Base-by-base conservation (phyloP, 345 rosid genomes). In the Rubroshorea leprosula region DNA sequence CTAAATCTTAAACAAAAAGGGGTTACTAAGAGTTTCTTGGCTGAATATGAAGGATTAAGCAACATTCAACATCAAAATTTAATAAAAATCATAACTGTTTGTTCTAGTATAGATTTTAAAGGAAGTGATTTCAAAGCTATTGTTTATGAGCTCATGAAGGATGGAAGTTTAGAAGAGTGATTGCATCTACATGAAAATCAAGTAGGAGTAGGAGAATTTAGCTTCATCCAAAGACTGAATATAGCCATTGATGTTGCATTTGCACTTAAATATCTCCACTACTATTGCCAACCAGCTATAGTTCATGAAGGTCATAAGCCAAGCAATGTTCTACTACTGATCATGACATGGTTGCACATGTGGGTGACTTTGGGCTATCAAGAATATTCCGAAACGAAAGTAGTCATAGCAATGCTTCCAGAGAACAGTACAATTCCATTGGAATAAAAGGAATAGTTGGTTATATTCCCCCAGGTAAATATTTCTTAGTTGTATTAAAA, bases 101-200 rank as follows among this genome's bases (percentile, higher is more conserved):
- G 71, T 57, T 61, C 69, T 16, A 62, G 68, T 29, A 38, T 76
- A 15, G 56, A 68, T 22, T 15, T 43, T 8, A 20, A 52, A 35
- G 75, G 70, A 1, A 43, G 29, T 48, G 73, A 60, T 29, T 75
- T 75, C 62, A 61, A 58, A 49, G 77, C 80, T 25, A 17, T 76
- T 4, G 68, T 76, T n/a, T 65, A 29, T 6, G 38, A 21, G 18
- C 41, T 65, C 62, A 65, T 65, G 61, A 45, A 26, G 0, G 39
- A 54, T n/a, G 59, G 38, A 5, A 57, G 52, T 50, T 23, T 50
- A 51, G 49, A 51, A 1, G 50, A 15, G 39, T 41, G 57, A 63
- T 9, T 50, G 23, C 54, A 48, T 55, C 54, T 10, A 2, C 8
- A 38, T 1, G 17, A 22, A 12, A 10, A 15, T 21, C 5, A 3